Evolutionary conservation across 2,329 filamentous ascomycete species (phyloP).

Genomic region (Thielaviopsis euricoi): DNA sequence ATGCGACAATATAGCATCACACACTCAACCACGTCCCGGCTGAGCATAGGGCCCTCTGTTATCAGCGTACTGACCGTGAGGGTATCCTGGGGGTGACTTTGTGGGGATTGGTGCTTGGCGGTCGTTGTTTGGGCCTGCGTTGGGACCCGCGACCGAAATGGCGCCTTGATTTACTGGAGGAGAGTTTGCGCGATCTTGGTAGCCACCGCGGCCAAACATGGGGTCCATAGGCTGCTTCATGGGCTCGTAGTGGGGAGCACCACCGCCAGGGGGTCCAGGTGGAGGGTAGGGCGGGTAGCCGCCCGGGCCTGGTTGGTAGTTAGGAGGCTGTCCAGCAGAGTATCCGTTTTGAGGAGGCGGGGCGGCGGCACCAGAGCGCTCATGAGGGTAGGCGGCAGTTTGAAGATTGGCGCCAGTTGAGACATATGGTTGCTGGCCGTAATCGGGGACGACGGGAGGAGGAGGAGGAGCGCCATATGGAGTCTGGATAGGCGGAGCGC

Average conservation of each 20-base stretch:
- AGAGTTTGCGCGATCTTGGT: conserved; percentile 9
- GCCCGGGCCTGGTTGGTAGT: conserved; percentile 2
- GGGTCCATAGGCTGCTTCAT: conserved; percentile 9
- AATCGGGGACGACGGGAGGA: conserved; percentile 2
- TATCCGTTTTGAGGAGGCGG: conserved; percentile 9
- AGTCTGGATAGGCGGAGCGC: conserved; percentile 8
- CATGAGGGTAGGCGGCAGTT: conserved; percentile 1
- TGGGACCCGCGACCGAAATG: not conserved
- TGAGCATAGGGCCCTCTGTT: conserved; percentile 7
- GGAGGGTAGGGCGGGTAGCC: conserved; percentile 2
- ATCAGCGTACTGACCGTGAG: conserved; percentile 8
- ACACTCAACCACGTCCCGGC: not conserved
- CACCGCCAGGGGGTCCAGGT: not conserved
- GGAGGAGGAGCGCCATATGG: conserved; percentile 9
- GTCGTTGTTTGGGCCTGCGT: conserved; percentile 1
- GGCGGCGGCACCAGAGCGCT: conserved; percentile 7
- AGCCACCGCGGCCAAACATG: conserved; percentile 5
- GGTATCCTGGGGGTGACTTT: conserved; percentile 8
- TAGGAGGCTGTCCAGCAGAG: conserved; percentile 9
- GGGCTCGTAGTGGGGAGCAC: conserved; percentile 7
- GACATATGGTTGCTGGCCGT: conserved; percentile 6
- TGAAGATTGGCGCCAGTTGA: conserved; percentile 6
- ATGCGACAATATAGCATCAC: not conserved
- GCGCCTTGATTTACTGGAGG: conserved; percentile 6
- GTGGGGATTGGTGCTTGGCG: conserved; percentile 2